A percentile compares a stretch with the other conserved stretches of the same genome.
These are phyloP conservation scores for Hericium alpestre DNA, from an alignment of 768 basidiomycete species.

Conservation along the genomic window DNA sequence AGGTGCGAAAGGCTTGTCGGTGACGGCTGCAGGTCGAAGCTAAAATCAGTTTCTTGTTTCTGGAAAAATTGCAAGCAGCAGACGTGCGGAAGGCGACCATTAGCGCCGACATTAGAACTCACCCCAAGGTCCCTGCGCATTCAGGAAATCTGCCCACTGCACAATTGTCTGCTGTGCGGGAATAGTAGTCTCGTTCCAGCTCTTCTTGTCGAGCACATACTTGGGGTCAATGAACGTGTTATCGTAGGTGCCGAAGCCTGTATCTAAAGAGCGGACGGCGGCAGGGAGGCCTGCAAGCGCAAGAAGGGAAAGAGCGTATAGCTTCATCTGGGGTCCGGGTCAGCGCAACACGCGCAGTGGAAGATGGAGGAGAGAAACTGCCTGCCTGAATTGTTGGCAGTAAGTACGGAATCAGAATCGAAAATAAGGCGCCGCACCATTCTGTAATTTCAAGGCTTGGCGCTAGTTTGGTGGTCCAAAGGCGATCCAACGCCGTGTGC, in stretches of 20 bases:
- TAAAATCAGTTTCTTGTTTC: too few species aligned
- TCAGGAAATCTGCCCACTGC: slow-evolving; percentile 12
- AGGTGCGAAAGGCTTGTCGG: slow-evolving; percentile 5
- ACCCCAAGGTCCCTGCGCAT: slow-evolving; percentile 12
- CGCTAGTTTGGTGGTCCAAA: too few species aligned
- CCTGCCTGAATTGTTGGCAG: too few species aligned
- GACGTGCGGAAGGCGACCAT: background rate
- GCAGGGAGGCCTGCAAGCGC: background rate
- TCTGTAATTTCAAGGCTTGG: too few species aligned
- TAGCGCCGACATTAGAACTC: background rate
- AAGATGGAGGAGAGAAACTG: too few species aligned
- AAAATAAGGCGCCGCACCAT: too few species aligned
- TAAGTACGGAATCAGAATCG: too few species aligned
- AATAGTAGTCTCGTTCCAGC: slow-evolving; percentile 4
- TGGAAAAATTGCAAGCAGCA: too few species aligned
- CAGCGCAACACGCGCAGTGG: background rate
- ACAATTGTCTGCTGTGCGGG: slow-evolving; percentile 9
- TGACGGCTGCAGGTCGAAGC: slow-evolving; percentile 4
- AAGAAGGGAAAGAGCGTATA: background rate
- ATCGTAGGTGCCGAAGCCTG: slow-evolving; percentile 5
- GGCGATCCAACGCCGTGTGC: too few species aligned
- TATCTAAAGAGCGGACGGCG: background rate
- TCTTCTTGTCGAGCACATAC: slow-evolving; percentile 5
- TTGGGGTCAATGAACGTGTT: slow-evolving; percentile 10
- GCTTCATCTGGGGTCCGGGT: background rate